Base-by-base conservation (phyloP, 768 basidiomycete genomes). In the Xanthoconium stramineum region DNA sequence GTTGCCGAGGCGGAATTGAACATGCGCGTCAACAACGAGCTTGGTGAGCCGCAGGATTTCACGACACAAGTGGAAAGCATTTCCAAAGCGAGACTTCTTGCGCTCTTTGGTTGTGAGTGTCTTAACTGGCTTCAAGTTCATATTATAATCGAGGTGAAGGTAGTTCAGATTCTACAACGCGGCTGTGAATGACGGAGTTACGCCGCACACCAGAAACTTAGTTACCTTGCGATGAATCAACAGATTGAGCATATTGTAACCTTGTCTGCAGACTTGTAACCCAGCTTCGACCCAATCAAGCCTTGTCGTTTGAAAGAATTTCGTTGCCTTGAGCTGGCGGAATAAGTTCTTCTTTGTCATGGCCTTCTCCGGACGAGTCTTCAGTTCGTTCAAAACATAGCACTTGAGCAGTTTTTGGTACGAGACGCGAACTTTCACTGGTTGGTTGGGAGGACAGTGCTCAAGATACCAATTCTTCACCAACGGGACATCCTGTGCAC, bases 231-330 rank as follows among this genome's bases (percentile, higher is more conserved):
- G 94, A 75, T 99, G 97, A 63, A 99, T 99, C 58, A 99, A 80
- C 32, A 99, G 77, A 74, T 99, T 99, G 60, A 99, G 78, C 97
- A 99, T 99, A 76, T 98, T 99, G 77, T 97, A 99, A 39, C 97
- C 97, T 70, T 99, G 97, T 61, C 97, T 80, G 77, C 96, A 98
- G 51, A 99, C 96, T 73, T 99, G 97, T 58, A 99, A 75, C 62
- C 97, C 97, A 3, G 96, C 97, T 72, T 99, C 97, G 37, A 99
- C 96, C 97, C 97, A 99, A 72, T 99, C 97, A 62, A 99, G 75
- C 61, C 83, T 92, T 5, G 97, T 99, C 14, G 91, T 93, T 78
- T 98, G 97, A 86, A 99, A 99, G 76, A 99, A 99, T 74, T 98
- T 98, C 55, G 97, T 99, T n/a, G 91, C 88, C 75, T 98, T 98